Evolutionary conservation across 176 grass and related monocot species (phyloP), one percentile per base, ranked within the genome.

Genomic region (Canna indica): DNA sequence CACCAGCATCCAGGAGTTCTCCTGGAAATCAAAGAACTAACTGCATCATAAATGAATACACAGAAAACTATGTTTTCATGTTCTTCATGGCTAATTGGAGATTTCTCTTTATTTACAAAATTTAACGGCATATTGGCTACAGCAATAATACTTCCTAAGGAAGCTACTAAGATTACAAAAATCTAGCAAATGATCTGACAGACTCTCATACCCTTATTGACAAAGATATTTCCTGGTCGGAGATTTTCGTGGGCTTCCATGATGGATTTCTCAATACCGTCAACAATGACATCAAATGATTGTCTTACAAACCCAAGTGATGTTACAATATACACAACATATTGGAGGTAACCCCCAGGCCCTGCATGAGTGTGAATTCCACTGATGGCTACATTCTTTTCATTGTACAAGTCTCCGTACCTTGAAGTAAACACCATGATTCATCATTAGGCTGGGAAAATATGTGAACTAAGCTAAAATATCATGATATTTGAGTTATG

Each of bases 301-400:
- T 99, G 89, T 27, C 73, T 87, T 74, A 93, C 86, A 90, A 99
- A 93, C 32, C 94, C 94, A 78, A 99, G 82, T 77, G 94, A 99
- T 34, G 89, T 99, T 48, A 99, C 80, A 79, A 93, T 99, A 74
- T 99, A 99, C 27, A 99, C 84, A 47, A 93, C 75, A 83, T 99
- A 93, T 54, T 99, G 94, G 33, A 99, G 89, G 75, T 99, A 99
- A 75, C 94, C 94, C 33, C 94, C 94, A 81, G 89, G 94, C 4
- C 94, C 94, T 34, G 89, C 94, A 85, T 99, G 94, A 53, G 89
- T 99, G 72, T 99, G 94, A 46, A 99, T 99, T 47, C 94, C 94
- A 64, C 89, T 99, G 78, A 99, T 99, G 70, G 79, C 94, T 47
- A 90, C 84, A 70, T 90, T 99, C 24, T 88, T 92, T 59, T 99